Base-by-base conservation (phyloP, 2,329 filamentous ascomycete species). In the Phialemonium atrogriseum region DNA sequence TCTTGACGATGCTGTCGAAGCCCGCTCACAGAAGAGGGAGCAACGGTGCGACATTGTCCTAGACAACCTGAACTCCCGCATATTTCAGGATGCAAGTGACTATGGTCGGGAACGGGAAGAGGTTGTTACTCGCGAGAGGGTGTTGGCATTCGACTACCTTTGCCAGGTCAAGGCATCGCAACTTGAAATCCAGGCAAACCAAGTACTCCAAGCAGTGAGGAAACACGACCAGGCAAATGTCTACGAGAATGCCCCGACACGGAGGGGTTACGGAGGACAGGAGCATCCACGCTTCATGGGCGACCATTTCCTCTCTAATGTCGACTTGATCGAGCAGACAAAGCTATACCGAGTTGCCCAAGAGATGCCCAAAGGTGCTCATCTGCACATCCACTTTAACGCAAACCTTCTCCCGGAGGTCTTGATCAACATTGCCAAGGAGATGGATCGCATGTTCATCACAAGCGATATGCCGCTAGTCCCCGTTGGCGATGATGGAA, bases 321-420 rank as follows among this genome's bases (percentile, higher is more conserved):
- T 61, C 26, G 52, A 65, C 32, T 51, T 73, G 24, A 73, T 80
- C 42, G 53, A 66, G 22, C 32, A 63, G 27, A 83, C 80, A 7
- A 53, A 59, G 25, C 47, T 86, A 10, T 73, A 77, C 43, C 43
- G 60, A 17, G 65, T 80, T 16, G 70, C 76, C 5, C 59, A 58
- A 19, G 48, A 52, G 35, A 70, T 83, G 62, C 82, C 82, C 24
- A 87, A 87, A 52, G 82, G 80, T 3, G 70, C 70, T 1, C 77
- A 86, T 48, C 60, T 86, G 15, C 82, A 87, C 51, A 70, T 85
- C 15, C 82, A 87, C 52, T 86, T 84, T 62, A 87, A 86, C 50
- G 70, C 81, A n/a, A 83, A 80, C 38, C 59, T 86, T 5, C 59
- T 64, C 10, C 78, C 80, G 8, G 51, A 61, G 2, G 64, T 76